Percentiles rank a stretch among this genome's conserved stretches.
phyloP scores from a whole-genome alignment of 495 filamentous ascomycete genomes.

The Xylaria sp. region DNA sequence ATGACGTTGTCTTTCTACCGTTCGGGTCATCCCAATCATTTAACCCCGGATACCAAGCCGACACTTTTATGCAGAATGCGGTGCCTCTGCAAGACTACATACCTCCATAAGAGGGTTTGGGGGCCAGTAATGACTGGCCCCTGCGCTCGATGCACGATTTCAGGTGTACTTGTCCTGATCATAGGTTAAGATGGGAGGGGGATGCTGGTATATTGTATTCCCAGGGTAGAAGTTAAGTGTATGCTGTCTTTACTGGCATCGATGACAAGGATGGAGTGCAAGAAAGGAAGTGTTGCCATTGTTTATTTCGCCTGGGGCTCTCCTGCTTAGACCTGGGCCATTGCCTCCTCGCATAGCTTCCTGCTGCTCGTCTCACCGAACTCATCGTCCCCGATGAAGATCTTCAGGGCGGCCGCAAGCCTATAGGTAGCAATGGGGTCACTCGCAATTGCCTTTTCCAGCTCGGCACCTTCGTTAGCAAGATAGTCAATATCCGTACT shows the following conservation, averaged over 20 bases:
- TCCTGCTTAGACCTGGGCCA: slow-evolving; percentile 14
- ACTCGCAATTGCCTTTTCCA: slow-evolving; percentile 36
- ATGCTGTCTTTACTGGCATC: not conserved
- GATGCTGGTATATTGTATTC: slow-evolving; percentile 1
- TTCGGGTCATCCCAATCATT: slow-evolving; percentile 21
- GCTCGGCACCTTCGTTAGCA: slow-evolving; percentile 37
- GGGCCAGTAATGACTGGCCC: not conserved
- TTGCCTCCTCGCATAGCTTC: slow-evolving; percentile 36
- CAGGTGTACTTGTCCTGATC: not conserved
- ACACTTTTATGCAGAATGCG: slow-evolving; percentile 21
- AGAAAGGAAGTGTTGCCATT: not conserved
- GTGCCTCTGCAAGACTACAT: slow-evolving; percentile 24
- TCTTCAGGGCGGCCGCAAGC: slow-evolving; percentile 32
- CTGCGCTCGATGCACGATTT: not conserved
- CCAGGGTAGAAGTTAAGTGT: not conserved
- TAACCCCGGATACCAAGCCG: slow-evolving; percentile 9
- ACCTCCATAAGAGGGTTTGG: slow-evolving; percentile 21
- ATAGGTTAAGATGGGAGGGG: not conserved
- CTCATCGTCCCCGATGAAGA: slow-evolving; percentile 37
- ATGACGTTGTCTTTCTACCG: slow-evolving; percentile 19
- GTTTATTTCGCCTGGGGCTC: not conserved
- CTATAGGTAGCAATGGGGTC: slow-evolving; percentile 32
- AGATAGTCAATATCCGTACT: slow-evolving; percentile 41
- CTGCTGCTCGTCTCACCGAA: slow-evolving; percentile 39
- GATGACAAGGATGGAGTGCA: not conserved